Evolutionary conservation across 768 basidiomycete species (phyloP).

Genomic region (Pleurotus ostreatus): DNA sequence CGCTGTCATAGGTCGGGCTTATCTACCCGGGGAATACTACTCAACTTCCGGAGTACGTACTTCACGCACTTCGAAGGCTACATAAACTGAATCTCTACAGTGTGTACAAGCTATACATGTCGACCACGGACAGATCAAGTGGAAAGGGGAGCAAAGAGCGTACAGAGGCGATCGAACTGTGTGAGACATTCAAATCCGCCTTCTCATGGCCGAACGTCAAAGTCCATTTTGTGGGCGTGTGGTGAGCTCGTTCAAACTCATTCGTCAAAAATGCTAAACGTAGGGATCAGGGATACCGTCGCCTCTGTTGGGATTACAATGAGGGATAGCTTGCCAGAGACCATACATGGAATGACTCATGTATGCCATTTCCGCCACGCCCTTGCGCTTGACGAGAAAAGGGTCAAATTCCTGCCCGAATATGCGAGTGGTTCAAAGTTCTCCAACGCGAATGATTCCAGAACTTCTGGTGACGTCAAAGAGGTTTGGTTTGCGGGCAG

Average conservation of each 20-base stretch:
- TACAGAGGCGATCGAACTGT: constrained; percentile 1
- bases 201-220: constrained; percentile 22
- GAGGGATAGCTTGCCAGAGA: constrained; percentile 25
- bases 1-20: constrained; percentile 33
- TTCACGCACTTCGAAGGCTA: too few species aligned
- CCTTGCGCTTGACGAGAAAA: constrained; percentile 40
- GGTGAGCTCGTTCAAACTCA: constrained; percentile 24
- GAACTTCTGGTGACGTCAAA: constrained; percentile 14
- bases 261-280: too few species aligned
- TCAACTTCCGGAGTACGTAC: constrained; percentile 30
- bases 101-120: constrained; percentile 32
- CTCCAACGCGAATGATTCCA: background rate
- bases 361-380: constrained; percentile 43
- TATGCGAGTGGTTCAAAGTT: too few species aligned
- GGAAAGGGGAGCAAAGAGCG: background rate
- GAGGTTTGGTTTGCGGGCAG: constrained; percentile 28
- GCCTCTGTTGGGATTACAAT: constrained; percentile 37
- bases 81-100: constrained; percentile 15
- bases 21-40: constrained; percentile 35
- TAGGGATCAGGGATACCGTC: constrained; percentile 37
- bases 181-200: constrained; percentile 15
- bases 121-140: constrained; percentile 8
- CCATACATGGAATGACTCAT: constrained; percentile 21
- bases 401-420: constrained; percentile 45
- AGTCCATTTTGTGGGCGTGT: constrained; percentile 42